Percentiles rank a stretch among this genome's conserved stretches.
phyloP scores from a whole-genome alignment of 2,329 filamentous ascomycete species.

The Cucurbitaria berberidis region DNA sequence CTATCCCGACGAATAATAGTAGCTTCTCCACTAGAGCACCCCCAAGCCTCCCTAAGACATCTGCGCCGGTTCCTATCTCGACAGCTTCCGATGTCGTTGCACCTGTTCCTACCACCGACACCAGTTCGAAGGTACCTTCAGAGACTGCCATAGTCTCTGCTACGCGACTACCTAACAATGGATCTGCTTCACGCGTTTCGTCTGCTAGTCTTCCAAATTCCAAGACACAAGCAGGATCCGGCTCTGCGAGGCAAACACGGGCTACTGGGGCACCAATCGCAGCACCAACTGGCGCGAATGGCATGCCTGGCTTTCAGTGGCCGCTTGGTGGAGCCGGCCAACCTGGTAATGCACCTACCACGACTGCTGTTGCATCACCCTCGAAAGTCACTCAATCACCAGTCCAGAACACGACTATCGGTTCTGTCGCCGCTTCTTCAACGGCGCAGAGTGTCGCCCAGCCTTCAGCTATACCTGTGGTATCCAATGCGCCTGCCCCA shows the following conservation, averaged over 20 bases:
- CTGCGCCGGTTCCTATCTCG: constrained; percentile 7
- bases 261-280: constrained; percentile 4
- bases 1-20: constrained; percentile 15
- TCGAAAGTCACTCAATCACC: constrained; percentile 1
- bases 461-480: constrained; percentile 4
- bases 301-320: constrained; percentile 33
- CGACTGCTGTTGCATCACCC: constrained; percentile 1
- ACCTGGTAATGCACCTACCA: constrained; percentile 3
- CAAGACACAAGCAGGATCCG: background rate
- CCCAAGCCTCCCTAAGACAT: constrained; percentile 6
- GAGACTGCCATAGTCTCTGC: constrained; percentile 3
- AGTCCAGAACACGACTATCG: constrained; percentile 3
- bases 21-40: constrained; percentile 4
- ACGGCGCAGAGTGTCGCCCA: constrained; percentile 10
- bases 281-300: constrained; percentile 11
- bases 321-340: constrained; percentile 10
- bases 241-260: constrained; percentile 5
- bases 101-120: constrained; percentile 15
- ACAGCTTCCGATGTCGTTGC: constrained; percentile 8
- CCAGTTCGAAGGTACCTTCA: background rate
- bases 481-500: constrained; percentile 5
- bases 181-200: constrained; percentile 1
- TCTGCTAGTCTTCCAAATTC: constrained; percentile 3
- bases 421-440: constrained; percentile 6
- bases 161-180: constrained; percentile 4